These are phyloP conservation scores for Fusarium sp. DNA, from an alignment of 2,329 filamentous ascomycete species.

Conservation along the genomic window DNA sequence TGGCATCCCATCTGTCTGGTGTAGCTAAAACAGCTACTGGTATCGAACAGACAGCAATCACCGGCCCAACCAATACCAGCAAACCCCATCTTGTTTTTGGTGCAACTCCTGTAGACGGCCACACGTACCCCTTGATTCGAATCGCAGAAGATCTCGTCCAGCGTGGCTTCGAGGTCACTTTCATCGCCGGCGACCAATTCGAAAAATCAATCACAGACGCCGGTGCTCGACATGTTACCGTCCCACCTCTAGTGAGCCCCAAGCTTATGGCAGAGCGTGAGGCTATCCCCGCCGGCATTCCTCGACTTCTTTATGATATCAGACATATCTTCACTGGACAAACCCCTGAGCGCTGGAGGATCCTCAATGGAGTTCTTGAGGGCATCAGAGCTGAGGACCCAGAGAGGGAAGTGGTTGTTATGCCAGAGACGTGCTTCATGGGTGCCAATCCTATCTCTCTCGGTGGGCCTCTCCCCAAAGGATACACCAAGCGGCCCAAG, in stretches of 20 bases:
- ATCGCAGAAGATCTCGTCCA: conserved; percentile 52
- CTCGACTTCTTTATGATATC: conserved; percentile 48
- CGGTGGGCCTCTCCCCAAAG: conserved; percentile 52
- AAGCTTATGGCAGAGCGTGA: conserved; percentile 34
- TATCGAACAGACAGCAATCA: conserved; percentile 4
- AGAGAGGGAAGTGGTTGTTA: conserved; percentile 52
- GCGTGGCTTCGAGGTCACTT: conserved; percentile 55
- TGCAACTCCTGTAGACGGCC: conserved; percentile 45
- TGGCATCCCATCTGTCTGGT: neutral
- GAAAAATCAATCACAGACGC: conserved; percentile 48
- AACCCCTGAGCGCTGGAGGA: conserved; percentile 48
- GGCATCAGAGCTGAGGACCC: conserved; percentile 47
- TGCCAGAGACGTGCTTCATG: conserved; percentile 55
- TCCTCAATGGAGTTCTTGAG: conserved; percentile 50
- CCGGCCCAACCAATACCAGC: neutral
- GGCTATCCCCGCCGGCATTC: conserved; percentile 32
- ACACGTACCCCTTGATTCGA: conserved; percentile 45
- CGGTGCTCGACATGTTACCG: conserved; percentile 51
- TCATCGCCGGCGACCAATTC: conserved; percentile 53
- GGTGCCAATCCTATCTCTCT: conserved; percentile 52
- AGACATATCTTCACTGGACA: conserved; percentile 34
- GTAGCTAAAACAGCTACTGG: conserved; percentile 4
- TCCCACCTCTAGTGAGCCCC: conserved; percentile 12
- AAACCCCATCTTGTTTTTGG: conserved; percentile 47
- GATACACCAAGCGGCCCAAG: conserved; percentile 48